Evolutionary conservation across 306 rosid species (phyloP), one percentile per base, ranked within the genome.

Genomic region (Abrus pulchellus): DNA sequence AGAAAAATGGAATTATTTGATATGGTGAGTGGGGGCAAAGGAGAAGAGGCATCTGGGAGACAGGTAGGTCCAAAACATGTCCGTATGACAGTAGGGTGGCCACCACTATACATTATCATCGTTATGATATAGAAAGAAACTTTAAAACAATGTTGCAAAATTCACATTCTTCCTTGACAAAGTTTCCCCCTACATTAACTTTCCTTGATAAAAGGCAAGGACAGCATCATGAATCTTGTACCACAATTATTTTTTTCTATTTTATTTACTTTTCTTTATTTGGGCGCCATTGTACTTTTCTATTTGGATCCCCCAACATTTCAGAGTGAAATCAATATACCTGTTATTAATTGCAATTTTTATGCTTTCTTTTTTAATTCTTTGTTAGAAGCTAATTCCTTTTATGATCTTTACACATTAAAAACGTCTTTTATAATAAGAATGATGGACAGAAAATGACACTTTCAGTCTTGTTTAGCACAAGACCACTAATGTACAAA

Each of bases 1-100:
- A 55, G 40, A 27, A 78, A 74, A 61, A 75, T 49, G 11, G 79
- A 83, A 80, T 86, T 72, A 90, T 80, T 57, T 82, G 30, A 67
- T 71, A 74, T 71, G 90, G 87, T 38, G 72, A 20, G 87, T 83
- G 87, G 92, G 81, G 52, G 85, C 90, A 70, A 68, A 63, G 52
- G 68, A 70, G 71, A 33, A 65, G 85, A 85, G 75, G 88, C 85
- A 82, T 77, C 85, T 84, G 53, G 55, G 66, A 82, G 84, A 86
- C 92, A 90, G 40, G 90, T 84, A 76, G 92, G 90, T 85, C 80
- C 87, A 82, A 78, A 72, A 71, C 70, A 70, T 77, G 89, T 79
- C 86, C 76, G 61, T 59, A 30, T 62, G 72, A 85, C 89, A 76
- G 62, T 52, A 65, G 61, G 83, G 52, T 72, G 88, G 80, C 87